Base-by-base conservation (phyloP, 2,329 filamentous ascomycete genomes). In the Claviceps africana region DNA sequence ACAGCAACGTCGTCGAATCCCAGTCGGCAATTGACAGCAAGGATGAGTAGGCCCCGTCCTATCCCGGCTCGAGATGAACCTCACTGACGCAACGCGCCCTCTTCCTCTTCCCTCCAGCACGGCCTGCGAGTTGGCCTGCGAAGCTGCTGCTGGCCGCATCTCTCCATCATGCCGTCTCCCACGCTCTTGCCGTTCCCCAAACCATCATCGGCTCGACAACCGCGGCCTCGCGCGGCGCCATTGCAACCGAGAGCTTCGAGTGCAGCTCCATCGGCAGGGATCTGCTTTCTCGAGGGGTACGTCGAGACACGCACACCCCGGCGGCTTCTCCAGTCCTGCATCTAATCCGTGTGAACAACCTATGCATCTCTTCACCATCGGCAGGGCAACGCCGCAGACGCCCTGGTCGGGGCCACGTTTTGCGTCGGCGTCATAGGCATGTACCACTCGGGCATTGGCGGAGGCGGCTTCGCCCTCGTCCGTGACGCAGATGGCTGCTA, bases 381-480 rank as follows among this genome's bases (percentile, higher is more conserved):
- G 13, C 50, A 79, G 73, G 86, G 86, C 7, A 88, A 87, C 67
- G 86, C 86, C 13, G 85, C 83, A 1, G 86, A 91, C 67, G 83
- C 86, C 47, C 68, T 88, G 56, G 81, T 90, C 21, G 85, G 81
- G 31, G 86, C 85, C 0, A 81, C 81, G 8, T 77, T 90, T 49
- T 91, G 86, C 56, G 78, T 89, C 39, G 86, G 86, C 6, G 83
- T 86, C 7, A 76, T 86, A 45, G 83, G 77, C 52, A 86, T 86
- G 81, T 86, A 88, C 59, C 86, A 90, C 64, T 79, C 78, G 42
- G 90, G 91, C 17, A 85, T 96, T 54, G 90, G 87, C 21, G 91
- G 91, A 7, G 91, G 91, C 42, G 91, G 91, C 2, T 97, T 97
- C 68, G 86, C 89, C 76, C 74, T 95, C 5, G 79, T 95, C 5